Percentiles rank a stretch among this genome's conserved stretches.
Evolutionary conservation across 345 rosid species (phyloP).

Genomic region (Syzygium grande): DNA sequence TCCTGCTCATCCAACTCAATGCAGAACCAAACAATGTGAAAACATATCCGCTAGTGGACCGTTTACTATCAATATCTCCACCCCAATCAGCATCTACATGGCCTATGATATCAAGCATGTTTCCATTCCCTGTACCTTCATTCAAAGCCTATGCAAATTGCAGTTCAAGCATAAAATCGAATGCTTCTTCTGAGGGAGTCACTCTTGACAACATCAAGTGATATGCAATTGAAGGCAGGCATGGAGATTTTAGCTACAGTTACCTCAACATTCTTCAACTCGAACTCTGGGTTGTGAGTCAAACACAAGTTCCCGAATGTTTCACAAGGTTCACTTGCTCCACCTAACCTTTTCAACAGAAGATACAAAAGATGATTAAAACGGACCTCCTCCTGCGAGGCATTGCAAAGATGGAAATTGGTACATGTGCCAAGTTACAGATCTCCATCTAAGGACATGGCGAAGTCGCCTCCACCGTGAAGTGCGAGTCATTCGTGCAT

Average conservation of each 20-base stretch:
- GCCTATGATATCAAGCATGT: too few species aligned
- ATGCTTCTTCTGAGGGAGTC: neutral
- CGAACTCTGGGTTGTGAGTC: slow-evolving; percentile 62
- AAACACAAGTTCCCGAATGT: slow-evolving; percentile 74
- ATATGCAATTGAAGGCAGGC: neutral
- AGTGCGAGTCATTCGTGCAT: slow-evolving; percentile 77
- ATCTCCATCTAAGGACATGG: slow-evolving; percentile 71
- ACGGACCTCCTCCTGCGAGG: neutral
- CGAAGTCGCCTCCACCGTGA: slow-evolving; percentile 77
- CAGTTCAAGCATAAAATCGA: neutral
- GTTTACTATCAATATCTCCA: too few species aligned
- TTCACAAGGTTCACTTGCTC: slow-evolving; percentile 73
- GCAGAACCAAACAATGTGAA: too few species aligned
- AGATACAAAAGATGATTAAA: neutral
- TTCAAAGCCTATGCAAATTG: neutral
- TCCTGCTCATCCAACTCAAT: too few species aligned
- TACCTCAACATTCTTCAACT: slow-evolving; percentile 77
- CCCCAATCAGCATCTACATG: too few species aligned
- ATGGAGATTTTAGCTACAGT: neutral
- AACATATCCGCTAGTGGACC: too few species aligned
- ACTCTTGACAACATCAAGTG: neutral
- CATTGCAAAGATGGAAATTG: neutral
- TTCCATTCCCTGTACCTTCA: too few species aligned
- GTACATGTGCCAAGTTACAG: slow-evolving; percentile 44
- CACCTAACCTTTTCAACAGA: slow-evolving; percentile 45